phyloP scores from a whole-genome alignment of 345 rosid species.

The Euclidium syriacum region DNA sequence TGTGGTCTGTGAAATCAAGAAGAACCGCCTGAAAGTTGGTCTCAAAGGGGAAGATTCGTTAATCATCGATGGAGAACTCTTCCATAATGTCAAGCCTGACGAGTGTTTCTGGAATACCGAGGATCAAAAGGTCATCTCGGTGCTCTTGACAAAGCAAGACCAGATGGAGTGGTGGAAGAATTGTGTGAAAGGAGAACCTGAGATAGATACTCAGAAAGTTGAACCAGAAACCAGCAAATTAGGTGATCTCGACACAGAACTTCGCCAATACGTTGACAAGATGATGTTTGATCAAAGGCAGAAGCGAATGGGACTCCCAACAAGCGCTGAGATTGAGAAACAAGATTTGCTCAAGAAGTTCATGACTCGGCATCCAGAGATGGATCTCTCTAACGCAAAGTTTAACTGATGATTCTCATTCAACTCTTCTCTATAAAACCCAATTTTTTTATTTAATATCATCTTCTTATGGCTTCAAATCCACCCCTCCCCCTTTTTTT shows the following conservation, averaged over 20 bases:
- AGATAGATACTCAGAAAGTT: conserved; percentile 87
- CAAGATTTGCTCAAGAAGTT: conserved; percentile 82
- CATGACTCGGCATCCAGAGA: conserved; percentile 47
- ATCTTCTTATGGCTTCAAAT: conserved; percentile 2
- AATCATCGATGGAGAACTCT: conserved; percentile 72
- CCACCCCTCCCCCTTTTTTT: background rate
- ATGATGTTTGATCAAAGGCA: conserved; percentile 98
- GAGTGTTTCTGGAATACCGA: conserved; percentile 93
- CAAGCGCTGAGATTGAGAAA: conserved; percentile 81
- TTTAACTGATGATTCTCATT: background rate
- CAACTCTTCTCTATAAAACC: background rate
- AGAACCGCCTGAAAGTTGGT: conserved; percentile 77
- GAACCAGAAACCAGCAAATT: conserved; percentile 88
- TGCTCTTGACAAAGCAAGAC: conserved; percentile 83
- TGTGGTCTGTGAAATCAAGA: conserved; percentile 74
- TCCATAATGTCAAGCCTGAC: conserved; percentile 60
- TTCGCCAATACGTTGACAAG: conserved; percentile 73
- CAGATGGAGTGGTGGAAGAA: conserved; percentile 95
- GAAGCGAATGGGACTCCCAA: conserved; percentile 87
- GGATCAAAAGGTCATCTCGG: conserved; percentile 30
- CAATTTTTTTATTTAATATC: background rate
- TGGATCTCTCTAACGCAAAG: conserved; percentile 28
- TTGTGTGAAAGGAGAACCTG: conserved; percentile 79
- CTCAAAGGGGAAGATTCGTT: conserved; percentile 83
- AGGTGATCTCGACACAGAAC: conserved; percentile 77